These are phyloP conservation scores for Hemileia vastatrix DNA, from an alignment of 1,284 basidiomycete genomes.

Conservation along the genomic window DNA sequence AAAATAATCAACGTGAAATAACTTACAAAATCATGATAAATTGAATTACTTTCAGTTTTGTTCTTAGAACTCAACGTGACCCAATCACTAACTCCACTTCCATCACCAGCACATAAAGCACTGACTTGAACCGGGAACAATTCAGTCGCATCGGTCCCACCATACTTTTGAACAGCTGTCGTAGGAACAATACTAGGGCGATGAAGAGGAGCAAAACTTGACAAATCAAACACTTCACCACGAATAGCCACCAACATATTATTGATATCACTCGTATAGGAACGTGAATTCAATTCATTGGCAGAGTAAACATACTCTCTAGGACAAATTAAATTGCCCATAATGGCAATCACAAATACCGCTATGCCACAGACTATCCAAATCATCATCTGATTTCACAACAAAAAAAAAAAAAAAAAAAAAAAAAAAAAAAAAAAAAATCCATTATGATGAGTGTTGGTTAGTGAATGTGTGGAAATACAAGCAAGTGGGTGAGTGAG, in stretches of 20 bases:
- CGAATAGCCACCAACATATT: constrained; percentile 73
- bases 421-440: background rate
- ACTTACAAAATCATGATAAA: constrained; percentile 61
- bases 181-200: constrained; percentile 55
- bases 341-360: constrained; percentile 82
- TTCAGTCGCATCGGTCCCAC: constrained; percentile 62
- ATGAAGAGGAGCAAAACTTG: constrained; percentile 34
- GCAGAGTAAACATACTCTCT: constrained; percentile 80
- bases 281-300: constrained; percentile 65
- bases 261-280: constrained; percentile 55
- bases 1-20: background rate
- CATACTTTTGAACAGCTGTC: constrained; percentile 71
- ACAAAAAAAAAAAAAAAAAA: background rate
- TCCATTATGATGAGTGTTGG: background rate
- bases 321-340: constrained; percentile 85
- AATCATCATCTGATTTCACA: constrained; percentile 57
- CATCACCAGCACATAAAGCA: constrained; percentile 80
- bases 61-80: constrained; percentile 71
- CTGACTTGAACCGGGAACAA: constrained; percentile 96
- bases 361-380: constrained; percentile 84
- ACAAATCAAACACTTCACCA: constrained; percentile 83
- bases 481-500: too few relatives aligned
- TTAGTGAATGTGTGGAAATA: too few relatives aligned
- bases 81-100: constrained; percentile 71
- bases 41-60: constrained; percentile 56